Evolutionary conservation across 1,284 basidiomycete species (phyloP).

Genomic region (Cryptococcus sp.): DNA sequence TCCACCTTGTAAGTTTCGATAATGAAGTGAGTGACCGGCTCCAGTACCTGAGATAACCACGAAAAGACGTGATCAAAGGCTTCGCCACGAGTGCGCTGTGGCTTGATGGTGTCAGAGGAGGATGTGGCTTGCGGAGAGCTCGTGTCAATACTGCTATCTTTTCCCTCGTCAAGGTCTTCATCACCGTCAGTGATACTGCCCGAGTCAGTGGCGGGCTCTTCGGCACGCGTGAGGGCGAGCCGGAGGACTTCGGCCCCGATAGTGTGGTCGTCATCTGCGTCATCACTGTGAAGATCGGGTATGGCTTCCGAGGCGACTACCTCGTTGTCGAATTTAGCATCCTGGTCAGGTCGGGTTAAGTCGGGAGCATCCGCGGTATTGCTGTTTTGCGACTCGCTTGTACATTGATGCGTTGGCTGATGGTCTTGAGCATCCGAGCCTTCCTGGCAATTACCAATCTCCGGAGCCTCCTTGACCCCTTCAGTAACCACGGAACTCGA

Average conservation of each 20-base stretch:
- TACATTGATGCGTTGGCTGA: no score
- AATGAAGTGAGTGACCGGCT: slow-evolving; percentile 25
- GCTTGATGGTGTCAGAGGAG: not conserved
- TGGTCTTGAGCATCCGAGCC: no score
- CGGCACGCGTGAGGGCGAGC: not conserved
- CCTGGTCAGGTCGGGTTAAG: not conserved
- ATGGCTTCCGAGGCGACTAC: not conserved
- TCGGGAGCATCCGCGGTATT: not conserved
- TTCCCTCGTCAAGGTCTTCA: not conserved
- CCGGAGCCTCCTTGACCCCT: not conserved
- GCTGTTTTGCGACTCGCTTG: not conserved
- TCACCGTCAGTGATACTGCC: not conserved
- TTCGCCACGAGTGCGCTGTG: slow-evolving; percentile 28
- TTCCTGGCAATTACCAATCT: not conserved
- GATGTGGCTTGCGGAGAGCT: not conserved
- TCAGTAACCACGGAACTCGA: not conserved
- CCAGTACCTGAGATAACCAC: slow-evolving; percentile 28
- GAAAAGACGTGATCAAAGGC: slow-evolving; percentile 25
- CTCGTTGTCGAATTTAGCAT: not conserved
- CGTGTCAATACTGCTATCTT: not conserved
- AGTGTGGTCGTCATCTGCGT: not conserved
- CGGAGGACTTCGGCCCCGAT: not conserved
- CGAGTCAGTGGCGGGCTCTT: not conserved
- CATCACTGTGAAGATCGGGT: not conserved
- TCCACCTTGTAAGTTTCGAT: slow-evolving; percentile 12